Conservation (phyloP, 2,329 filamentous ascomycete species). For the Stagonosporopsis tanaceti region DNA sequence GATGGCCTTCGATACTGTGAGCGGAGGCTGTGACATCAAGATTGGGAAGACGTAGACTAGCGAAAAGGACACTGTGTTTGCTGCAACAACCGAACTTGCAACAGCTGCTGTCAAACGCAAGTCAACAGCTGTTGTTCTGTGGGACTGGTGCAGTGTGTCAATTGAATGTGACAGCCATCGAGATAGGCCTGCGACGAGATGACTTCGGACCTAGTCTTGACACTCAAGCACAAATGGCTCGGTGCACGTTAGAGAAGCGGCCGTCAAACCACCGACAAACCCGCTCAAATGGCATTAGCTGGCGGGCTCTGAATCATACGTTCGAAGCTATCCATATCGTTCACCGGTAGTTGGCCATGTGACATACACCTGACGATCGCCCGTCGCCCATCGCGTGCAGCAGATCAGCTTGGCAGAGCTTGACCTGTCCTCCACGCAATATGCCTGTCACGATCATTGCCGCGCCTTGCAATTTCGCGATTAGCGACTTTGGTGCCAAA, state of each 20-base stretch:
- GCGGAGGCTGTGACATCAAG: conserved; percentile 43
- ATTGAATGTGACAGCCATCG: not conserved
- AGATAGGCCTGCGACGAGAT: not conserved
- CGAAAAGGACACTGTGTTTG: not conserved
- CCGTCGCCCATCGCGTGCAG: conserved; percentile 1
- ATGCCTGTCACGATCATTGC: conserved; percentile 20
- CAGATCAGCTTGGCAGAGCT: conserved; percentile 6
- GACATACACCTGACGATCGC: not conserved
- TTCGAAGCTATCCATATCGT: not conserved
- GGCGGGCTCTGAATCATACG: not conserved
- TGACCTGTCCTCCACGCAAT: conserved; percentile 8
- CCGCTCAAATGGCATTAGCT: conserved; percentile 1
- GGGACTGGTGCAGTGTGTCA: not conserved
- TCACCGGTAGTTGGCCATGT: conserved; percentile 14
- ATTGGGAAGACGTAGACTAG: conserved; percentile 30
- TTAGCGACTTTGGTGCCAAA: not conserved
- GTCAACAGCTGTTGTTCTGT: not conserved
- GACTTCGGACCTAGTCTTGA: not conserved
- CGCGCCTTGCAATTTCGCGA: conserved; percentile 12
- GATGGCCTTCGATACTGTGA: conserved; percentile 46
- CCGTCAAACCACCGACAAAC: not conserved
- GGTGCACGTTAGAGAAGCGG: not conserved
- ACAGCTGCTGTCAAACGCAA: not conserved
- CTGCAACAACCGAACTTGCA: not conserved
- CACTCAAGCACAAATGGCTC: not conserved